Evolutionary conservation across 768 basidiomycete species (phyloP), one percentile per base, ranked within the genome.

Genomic region (Boletus rubescentipes): DNA sequence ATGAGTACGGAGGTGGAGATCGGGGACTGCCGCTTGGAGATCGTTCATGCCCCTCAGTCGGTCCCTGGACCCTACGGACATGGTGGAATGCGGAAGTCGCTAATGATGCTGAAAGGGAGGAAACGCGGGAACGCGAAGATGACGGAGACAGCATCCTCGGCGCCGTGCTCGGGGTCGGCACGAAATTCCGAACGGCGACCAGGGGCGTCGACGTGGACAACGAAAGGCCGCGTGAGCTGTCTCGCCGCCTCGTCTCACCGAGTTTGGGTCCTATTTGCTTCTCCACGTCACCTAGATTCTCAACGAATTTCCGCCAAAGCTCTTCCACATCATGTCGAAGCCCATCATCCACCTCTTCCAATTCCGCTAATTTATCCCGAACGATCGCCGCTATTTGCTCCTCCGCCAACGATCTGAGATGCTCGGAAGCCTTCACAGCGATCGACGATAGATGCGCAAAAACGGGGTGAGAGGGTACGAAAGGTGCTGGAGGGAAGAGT

Each of bases 401-500:
- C 67, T 91, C 86, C 14, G 85, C 85, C 45, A 73, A 67, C 29
- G 74, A 68, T 55, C 88, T 80, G 46, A 83, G 66, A 47, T 71
- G 74, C 37, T 82, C 72, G 0, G 87, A 88, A 60, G 79, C 72
- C 32, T 76, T 68, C 23, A 72, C 65, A 14, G 90, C 89, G 45
- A 84, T 63, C 21, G 78, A 73, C 15, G 85, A 77, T 31, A 92
- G 75, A 66, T 88, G 83, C 39, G 74, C 57, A 63, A 91, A 92
- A 38, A 84, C 80, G 8, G 83, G 82, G 60, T 92, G 87, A 16
- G 85, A 82, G 8, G 90, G 85, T 0, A 86, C 81, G 69, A 88
- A 91, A 16, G 90, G 89, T 20, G 86, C 82, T 16, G 89, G 89
- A 26, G 84, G 82, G 66, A 90, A 87, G 36, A 91, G 70, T 6